phyloP scores from a whole-genome alignment of 208 protist species.

The Acanthamoeba triangularis region DNA sequence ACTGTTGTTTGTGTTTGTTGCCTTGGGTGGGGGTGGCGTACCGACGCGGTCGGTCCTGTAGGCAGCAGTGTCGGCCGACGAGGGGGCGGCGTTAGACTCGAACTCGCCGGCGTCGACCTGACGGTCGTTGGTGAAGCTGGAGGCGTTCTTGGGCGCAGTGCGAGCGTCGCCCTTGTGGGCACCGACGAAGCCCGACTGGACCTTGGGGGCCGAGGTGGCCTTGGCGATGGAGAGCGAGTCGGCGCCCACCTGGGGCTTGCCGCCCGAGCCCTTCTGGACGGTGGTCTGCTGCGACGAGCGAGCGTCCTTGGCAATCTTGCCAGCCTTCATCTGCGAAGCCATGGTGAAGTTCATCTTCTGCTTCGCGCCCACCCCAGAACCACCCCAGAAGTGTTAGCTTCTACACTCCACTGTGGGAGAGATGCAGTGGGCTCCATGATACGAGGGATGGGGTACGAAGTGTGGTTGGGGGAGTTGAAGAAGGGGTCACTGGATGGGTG shows the following conservation, averaged over 20 bases:
- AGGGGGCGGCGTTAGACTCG: slow-evolving; percentile 51
- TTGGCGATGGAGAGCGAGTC: slow-evolving; percentile 70
- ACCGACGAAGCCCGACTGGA: slow-evolving; percentile 26
- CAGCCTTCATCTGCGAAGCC: slow-evolving; percentile 73
- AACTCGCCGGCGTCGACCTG: slow-evolving; percentile 53
- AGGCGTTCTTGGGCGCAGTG: slow-evolving; percentile 34
- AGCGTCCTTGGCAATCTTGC: slow-evolving; percentile 71
- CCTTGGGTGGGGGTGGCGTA: neutral
- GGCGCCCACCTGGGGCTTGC: slow-evolving; percentile 29
- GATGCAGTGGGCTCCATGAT: too few relatives aligned
- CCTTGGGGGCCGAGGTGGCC: slow-evolving; percentile 57
- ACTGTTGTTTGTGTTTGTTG: neutral
- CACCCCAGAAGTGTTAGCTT: neutral
- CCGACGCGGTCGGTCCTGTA: slow-evolving; percentile 21
- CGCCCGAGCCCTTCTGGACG: slow-evolving; percentile 49
- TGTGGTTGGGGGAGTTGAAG: neutral
- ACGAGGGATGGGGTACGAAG: too few relatives aligned
- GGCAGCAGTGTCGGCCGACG: slow-evolving; percentile 39
- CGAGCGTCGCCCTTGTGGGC: slow-evolving; percentile 63
- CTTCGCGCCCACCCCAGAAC: neutral
- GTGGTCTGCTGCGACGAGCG: slow-evolving; percentile 46
- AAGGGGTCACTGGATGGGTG: neutral
- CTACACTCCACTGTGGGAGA: too few relatives aligned
- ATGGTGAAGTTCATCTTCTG: slow-evolving; percentile 69
- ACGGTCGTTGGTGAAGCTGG: slow-evolving; percentile 60